Evolutionary conservation across 371 early-diverging fungal species (phyloP).

Genomic region (Circinella minor): DNA sequence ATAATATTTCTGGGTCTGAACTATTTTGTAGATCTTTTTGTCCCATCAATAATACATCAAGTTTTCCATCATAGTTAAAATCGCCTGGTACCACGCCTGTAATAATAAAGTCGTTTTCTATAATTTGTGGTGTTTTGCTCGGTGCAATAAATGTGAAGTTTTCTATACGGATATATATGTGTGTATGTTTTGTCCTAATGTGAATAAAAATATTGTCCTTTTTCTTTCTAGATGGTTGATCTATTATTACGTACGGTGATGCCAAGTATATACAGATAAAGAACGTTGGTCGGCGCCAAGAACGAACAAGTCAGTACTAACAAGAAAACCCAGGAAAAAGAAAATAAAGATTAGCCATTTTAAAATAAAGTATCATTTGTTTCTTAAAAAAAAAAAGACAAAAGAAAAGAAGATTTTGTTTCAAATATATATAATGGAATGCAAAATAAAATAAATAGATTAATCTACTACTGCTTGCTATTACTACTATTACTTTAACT

Average conservation of each 20-base stretch:
- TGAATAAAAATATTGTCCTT: conserved; percentile 1
- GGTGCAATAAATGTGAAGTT: conserved; percentile 32
- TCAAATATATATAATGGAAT: background rate
- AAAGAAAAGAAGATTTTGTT: background rate
- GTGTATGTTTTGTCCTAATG: background rate
- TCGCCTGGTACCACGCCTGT: conserved; percentile 85
- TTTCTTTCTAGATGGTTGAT: background rate
- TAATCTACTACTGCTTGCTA: no score
- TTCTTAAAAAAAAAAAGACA: background rate
- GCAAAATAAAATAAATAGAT: no score
- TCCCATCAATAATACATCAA: conserved; percentile 84
- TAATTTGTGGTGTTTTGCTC: conserved; percentile 30
- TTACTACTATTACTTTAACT: background rate
- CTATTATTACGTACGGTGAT: conserved; percentile 40
- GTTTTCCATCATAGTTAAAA: conserved; percentile 83
- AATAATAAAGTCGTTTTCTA: conserved; percentile 52
- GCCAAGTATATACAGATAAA: conserved; percentile 74
- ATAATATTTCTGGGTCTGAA: conserved; percentile 53
- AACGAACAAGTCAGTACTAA: conserved; percentile 80
- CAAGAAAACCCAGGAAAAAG: background rate
- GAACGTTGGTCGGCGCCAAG: conserved; percentile 67
- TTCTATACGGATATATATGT: conserved; percentile 10
- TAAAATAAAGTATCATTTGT: background rate
- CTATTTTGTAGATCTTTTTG: conserved; percentile 34
- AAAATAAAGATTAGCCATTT: background rate